Evolutionary conservation across 495 filamentous ascomycete species (phyloP), one percentile per base, ranked within the genome.

Genomic region (Podospora comata): DNA sequence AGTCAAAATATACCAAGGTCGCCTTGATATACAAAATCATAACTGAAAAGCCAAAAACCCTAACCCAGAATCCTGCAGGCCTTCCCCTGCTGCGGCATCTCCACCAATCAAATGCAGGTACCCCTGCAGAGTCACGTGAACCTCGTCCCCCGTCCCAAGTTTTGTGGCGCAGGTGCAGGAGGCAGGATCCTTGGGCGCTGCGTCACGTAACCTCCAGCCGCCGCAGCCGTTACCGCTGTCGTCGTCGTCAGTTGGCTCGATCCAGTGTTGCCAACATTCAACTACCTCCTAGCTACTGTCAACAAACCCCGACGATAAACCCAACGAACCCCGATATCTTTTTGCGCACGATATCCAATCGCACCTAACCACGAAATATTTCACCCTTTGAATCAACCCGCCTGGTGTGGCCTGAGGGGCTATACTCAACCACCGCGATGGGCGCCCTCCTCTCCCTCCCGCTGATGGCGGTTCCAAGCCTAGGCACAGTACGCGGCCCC

Each of bases 371-470:
- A 4, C 3, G 4, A 16, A 2, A 4, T 30, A 9, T 6, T 61
- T 27, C 23, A 7, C 23, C 5, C 4, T 61, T 30, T 73, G 60
- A 73, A 63, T 73, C 44, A 65, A 18, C 48, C n/a, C 9, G 11
- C 63, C 15, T 30, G 19, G n/a, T 28, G 39, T 13, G 13, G 9
- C 5, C 39, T 13, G 5, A 48, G 7, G 39, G 39, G 39, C 39
- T 23, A 23, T 23, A 13, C 0, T 48, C 61, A 67, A 58, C 48
- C 67, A 65, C 70, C 76, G 85, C 73, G 68, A 96, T 99, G 95
- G 95, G 95, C 71, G 95, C 93, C 65, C 83, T 96, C 71, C 84
- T 99, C 48, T 97, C 94, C 62, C 72, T 99, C 16, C 95, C 96
- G 68, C 80, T 99, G 66, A 79, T 99, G 78, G 95, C 91, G 64